phyloP scores from a whole-genome alignment of 1,284 basidiomycete species.

The Golubevia pallescens region DNA sequence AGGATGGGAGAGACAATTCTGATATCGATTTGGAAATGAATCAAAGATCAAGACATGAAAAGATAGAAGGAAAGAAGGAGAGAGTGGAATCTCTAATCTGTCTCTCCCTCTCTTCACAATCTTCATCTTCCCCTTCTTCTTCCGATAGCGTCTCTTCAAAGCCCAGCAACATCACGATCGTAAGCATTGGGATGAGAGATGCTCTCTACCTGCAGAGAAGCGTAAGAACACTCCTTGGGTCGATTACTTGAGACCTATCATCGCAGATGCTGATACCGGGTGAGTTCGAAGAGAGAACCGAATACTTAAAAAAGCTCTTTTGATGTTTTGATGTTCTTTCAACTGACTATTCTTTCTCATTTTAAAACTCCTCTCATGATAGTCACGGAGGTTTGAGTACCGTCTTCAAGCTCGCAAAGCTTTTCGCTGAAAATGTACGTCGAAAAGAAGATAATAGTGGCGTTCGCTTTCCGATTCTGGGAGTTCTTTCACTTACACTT shows the following conservation, averaged over 20 bases:
- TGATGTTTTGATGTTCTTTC: slow-evolving; percentile 6
- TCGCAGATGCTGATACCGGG: slow-evolving; percentile 61
- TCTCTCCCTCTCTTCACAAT: background rate
- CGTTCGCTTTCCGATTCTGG: background rate
- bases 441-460: background rate
- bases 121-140: background rate
- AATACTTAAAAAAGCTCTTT: no score
- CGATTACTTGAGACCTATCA: slow-evolving; percentile 61
- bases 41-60: no score
- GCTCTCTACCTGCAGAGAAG: slow-evolving; percentile 39
- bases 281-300: no score
- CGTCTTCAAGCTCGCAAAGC: slow-evolving; percentile 61
- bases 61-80: no score
- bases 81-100: no score
- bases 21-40: no score
- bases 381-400: slow-evolving; percentile 59
- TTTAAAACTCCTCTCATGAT: background rate
- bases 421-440: slow-evolving; percentile 47
- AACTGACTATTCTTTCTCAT: background rate
- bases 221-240: slow-evolving; percentile 57
- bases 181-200: slow-evolving; percentile 61
- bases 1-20: no score
- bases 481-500: background rate
- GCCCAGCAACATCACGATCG: slow-evolving; percentile 63
- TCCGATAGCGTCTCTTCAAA: slow-evolving; percentile 48